A percentile compares a stretch with the other conserved stretches of the same genome.
Evolutionary conservation across 2,329 filamentous ascomycete species (phyloP).

Genomic region (Colletotrichum higginsianum): DNA sequence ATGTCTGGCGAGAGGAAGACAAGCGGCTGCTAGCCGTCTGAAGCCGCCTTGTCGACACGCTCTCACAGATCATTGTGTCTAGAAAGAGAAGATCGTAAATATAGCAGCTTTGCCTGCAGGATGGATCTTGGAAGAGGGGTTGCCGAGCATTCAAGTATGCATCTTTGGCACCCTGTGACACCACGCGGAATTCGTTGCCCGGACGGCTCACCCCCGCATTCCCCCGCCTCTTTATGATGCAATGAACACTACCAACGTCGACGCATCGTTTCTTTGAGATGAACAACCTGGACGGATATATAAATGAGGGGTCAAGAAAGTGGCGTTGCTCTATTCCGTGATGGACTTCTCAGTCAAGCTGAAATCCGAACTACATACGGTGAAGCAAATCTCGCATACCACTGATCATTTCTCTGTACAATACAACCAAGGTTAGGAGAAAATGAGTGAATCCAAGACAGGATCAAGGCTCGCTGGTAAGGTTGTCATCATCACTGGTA

Average conservation of each 20-base stretch:
- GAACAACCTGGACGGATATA: not conserved
- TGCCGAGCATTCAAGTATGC: not conserved
- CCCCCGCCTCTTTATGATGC: conserved; percentile 38
- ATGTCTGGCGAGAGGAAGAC: too few relatives aligned
- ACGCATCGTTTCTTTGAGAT: not conserved
- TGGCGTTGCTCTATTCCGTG: not conserved
- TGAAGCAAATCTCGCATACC: not conserved
- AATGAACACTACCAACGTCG: conserved; percentile 1
- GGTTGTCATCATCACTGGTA: conserved; percentile 31
- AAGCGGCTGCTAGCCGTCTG: not conserved
- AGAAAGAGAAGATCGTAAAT: too few relatives aligned
- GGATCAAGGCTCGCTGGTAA: conserved; percentile 32
- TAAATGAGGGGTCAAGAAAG: not conserved
- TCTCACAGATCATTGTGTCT: too few relatives aligned
- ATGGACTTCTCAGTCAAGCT: not conserved
- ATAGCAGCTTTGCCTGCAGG: not conserved
- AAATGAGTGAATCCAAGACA: conserved; percentile 10
- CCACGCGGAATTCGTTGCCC: conserved; percentile 37
- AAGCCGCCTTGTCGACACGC: not conserved
- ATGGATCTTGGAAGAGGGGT: not conserved
- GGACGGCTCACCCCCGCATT: conserved; percentile 32
- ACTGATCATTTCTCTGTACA: too few relatives aligned
- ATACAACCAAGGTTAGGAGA: not conserved
- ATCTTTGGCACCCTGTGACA: not conserved
- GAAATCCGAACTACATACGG: not conserved